phyloP scores from a whole-genome alignment of 2,329 filamentous ascomycete genomes.

The Scorias spongiosa region DNA sequence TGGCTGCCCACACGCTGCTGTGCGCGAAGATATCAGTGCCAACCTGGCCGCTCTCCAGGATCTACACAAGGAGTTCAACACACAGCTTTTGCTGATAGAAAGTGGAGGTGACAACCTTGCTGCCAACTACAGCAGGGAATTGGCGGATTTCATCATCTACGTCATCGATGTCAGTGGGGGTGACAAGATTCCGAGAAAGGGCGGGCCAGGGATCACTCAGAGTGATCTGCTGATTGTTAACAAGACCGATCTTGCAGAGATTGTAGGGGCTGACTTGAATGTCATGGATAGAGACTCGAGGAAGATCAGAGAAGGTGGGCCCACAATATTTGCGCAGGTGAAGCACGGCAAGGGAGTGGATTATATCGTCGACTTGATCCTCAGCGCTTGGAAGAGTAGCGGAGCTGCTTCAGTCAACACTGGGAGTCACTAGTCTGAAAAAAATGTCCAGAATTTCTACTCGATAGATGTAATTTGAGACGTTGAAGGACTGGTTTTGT shows the following conservation, averaged over 20 bases:
- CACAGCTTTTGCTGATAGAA: slow-evolving; percentile 85
- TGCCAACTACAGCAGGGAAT: slow-evolving; percentile 86
- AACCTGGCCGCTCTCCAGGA: slow-evolving; percentile 89
- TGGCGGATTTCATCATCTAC: slow-evolving; percentile 96
- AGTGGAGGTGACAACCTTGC: slow-evolving; percentile 92
- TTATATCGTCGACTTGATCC: slow-evolving; percentile 73
- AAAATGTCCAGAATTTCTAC: neutral
- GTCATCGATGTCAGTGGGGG: slow-evolving; percentile 95
- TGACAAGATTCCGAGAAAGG: slow-evolving; percentile 92
- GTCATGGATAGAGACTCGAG: slow-evolving; percentile 93
- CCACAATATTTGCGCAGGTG: slow-evolving; percentile 93
- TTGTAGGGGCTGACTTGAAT: slow-evolving; percentile 73
- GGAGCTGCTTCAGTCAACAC: slow-evolving; percentile 39
- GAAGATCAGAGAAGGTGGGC: slow-evolving; percentile 88
- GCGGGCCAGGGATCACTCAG: slow-evolving; percentile 92
- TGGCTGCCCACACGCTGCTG: slow-evolving; percentile 90
- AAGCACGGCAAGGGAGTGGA: slow-evolving; percentile 77
- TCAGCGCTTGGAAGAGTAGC: slow-evolving; percentile 85
- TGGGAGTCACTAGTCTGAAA: too few relatives aligned
- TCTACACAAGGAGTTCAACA: slow-evolving; percentile 62
- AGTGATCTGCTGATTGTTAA: slow-evolving; percentile 89
- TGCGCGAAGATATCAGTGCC: slow-evolving; percentile 87
- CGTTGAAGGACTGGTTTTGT: neutral
- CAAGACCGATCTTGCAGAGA: slow-evolving; percentile 87
- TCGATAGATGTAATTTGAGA: neutral